Evolutionary conservation across 805 yeast genomes (phyloP).

Genomic region (Candida michaelii): DNA sequence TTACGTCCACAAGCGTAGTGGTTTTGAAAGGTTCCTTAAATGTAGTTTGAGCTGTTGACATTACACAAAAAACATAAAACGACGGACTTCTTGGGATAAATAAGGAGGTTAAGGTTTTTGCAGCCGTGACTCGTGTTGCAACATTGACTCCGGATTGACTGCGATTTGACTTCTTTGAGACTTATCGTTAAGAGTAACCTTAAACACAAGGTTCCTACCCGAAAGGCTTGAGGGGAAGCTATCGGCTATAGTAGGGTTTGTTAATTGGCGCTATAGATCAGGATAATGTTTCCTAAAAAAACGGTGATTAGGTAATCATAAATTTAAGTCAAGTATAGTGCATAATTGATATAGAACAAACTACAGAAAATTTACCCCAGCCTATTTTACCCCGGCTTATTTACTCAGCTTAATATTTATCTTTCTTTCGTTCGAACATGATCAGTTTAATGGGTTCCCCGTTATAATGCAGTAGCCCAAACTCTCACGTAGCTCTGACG

Average conservation of each 20-base stretch:
- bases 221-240: too few species aligned
- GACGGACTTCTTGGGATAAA: background rate
- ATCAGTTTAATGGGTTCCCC: slow-evolving; percentile 31
- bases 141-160: background rate
- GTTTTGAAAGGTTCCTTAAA: slow-evolving; percentile 17
- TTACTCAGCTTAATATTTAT: too few species aligned
- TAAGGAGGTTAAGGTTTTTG: background rate
- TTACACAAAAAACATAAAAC: background rate
- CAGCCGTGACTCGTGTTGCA: slow-evolving; percentile 4
- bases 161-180: slow-evolving; percentile 3
- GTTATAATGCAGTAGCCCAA: slow-evolving; percentile 36
- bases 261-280: background rate
- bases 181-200: background rate
- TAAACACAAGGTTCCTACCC: too few species aligned
- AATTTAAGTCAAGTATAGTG: too few species aligned
- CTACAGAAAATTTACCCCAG: too few species aligned
- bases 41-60: slow-evolving; percentile 1
- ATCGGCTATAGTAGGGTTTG: too few species aligned
- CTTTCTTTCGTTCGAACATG: too few species aligned
- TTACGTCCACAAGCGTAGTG: slow-evolving; percentile 43
- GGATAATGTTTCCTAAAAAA: background rate
- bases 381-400: too few species aligned
- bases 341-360: too few species aligned
- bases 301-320: too few species aligned
- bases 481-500: slow-evolving; percentile 18